phyloP scores from a whole-genome alignment of 2,329 filamentous ascomycete species.

The Colletotrichum falcatum region DNA sequence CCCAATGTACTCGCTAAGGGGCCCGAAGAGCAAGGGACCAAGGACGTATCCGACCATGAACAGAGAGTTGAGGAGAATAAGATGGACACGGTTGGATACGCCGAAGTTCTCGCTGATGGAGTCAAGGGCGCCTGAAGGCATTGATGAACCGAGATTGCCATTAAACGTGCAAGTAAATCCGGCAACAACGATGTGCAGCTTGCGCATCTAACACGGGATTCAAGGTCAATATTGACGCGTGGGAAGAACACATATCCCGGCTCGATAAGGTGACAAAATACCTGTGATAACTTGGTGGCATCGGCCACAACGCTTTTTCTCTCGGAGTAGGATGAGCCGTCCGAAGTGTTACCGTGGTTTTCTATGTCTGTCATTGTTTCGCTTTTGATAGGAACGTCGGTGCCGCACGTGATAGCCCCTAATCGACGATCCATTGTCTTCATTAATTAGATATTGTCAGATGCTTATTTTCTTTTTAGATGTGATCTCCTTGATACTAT shows the following conservation, averaged over 20 bases:
- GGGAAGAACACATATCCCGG: no score
- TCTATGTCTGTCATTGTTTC: not conserved
- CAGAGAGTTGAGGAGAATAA: constrained; percentile 52
- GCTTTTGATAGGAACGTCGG: not conserved
- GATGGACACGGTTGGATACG: constrained; percentile 45
- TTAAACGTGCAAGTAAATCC: constrained; percentile 54
- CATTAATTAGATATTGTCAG: not conserved
- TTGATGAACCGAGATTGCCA: constrained; percentile 52
- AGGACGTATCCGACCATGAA: constrained; percentile 53
- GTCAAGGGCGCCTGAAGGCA: constrained; percentile 53
- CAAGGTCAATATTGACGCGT: not conserved
- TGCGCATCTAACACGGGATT: constrained; percentile 42
- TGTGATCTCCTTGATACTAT: not conserved
- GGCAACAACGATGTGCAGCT: constrained; percentile 50
- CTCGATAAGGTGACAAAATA: constrained; percentile 28
- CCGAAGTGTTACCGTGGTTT: constrained; percentile 42
- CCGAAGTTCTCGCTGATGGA: constrained; percentile 48
- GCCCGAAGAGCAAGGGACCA: constrained; percentile 51
- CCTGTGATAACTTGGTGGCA: constrained; percentile 49
- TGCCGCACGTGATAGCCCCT: no score
- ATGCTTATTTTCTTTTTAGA: not conserved
- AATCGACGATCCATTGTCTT: not conserved
- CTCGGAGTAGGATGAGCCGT: constrained; percentile 15
- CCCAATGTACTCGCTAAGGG: constrained; percentile 52
- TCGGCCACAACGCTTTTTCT: constrained; percentile 40